Base-by-base conservation (phyloP, 768 basidiomycete species). In the Psilocybe azurescens region DNA sequence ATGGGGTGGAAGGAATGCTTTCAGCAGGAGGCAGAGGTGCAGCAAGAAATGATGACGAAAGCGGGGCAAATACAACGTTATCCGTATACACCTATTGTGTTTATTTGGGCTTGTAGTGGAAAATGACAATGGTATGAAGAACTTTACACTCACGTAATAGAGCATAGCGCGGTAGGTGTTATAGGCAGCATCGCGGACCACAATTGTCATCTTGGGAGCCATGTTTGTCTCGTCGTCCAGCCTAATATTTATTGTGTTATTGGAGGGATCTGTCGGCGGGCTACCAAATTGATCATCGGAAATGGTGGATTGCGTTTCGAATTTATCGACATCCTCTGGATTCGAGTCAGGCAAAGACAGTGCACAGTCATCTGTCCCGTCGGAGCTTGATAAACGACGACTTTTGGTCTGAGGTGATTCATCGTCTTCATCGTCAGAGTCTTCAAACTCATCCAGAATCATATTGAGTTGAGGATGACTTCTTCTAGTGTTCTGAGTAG, bases 1-100 rank as follows among this genome's bases (percentile, higher is more conserved):
- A 70, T 14, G 74, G 72, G 0, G 72, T 69, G 14, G 77, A 67
- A 14, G 70, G 71, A 28, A 63, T 44, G 41, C 65, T 66, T 18
- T 70, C 67, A 5, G 68, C 50, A 4, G 71, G 64, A 13, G 64
- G 64, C 10, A 48, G 48, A 24, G 69, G 76, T 38, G 57, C 62
- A 14, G 73, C 67, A 64, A 72, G 60, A 59, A 91, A 90, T 33
- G 86, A 83, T 5, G 94, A 95, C 0, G 92, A 86, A 16, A 95
- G 77, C 0, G 94, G 24, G 0, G 94, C 91, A 65, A 95, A 95
- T 30, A 88, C 82, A 64, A 95, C 90, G 29, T 82, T 83, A 68
- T 94, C 92, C 14, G 94, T 95, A 72, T 95, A 96, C 28, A 95
- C 78, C 93, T 94, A 66, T 24, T 8, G n/a, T 38, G 14, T 10